Conservation (phyloP, 176 grass and related monocot species). For the Aegilops sharonensis region DNA sequence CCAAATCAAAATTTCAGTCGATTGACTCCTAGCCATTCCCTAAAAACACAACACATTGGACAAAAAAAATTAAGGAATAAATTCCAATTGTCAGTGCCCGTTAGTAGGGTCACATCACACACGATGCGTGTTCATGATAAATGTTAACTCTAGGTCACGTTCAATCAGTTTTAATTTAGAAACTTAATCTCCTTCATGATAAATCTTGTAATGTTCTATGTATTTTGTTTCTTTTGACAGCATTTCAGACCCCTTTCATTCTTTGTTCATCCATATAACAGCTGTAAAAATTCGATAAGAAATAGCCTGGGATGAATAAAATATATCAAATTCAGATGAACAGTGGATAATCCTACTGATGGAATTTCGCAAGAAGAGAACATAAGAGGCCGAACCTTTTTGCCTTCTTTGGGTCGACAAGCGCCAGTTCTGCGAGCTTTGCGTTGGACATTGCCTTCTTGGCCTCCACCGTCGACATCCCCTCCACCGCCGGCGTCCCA, state of each 20-base stretch:
- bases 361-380: background rate
- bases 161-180: background rate
- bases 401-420: slow-evolving; percentile 74
- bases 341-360: background rate
- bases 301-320: background rate
- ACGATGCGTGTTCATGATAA: background rate
- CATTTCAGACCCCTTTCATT: background rate
- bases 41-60: background rate
- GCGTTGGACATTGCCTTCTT: slow-evolving; percentile 70
- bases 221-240: background rate
- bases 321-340: slow-evolving; percentile 10
- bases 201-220: too few relatives aligned
- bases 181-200: too few relatives aligned
- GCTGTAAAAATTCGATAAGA: background rate
- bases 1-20: too few relatives aligned
- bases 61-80: too few relatives aligned
- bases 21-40: too few relatives aligned
- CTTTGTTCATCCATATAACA: background rate
- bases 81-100: background rate
- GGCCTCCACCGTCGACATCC: slow-evolving; percentile 35
- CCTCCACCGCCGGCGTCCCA: slow-evolving; percentile 40
- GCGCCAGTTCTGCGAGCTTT: slow-evolving; percentile 75
- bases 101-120: background rate
- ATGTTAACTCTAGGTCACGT: background rate
- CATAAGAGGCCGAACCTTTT: slow-evolving; percentile 54